phyloP scores from a whole-genome alignment of 768 basidiomycete genomes.

The Steccherinum ochraceum region DNA sequence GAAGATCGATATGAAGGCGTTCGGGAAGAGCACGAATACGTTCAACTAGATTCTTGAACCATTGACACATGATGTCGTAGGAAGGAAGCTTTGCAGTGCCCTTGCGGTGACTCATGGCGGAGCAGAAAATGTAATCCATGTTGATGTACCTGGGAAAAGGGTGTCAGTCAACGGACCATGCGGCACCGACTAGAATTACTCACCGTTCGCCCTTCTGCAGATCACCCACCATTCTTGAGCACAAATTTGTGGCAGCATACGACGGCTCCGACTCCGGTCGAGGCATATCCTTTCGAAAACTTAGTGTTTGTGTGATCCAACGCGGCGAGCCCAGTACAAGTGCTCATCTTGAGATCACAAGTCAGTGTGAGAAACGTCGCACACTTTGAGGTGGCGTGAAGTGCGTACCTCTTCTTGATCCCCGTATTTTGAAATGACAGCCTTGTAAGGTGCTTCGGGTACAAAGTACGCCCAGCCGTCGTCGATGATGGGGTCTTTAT shows the following conservation, averaged over 20 bases:
- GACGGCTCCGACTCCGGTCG: constrained; percentile 12
- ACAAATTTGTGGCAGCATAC: constrained; percentile 19
- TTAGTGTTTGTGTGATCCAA: constrained; percentile 10
- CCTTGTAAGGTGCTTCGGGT: constrained; percentile 15
- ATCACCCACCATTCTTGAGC: constrained; percentile 15
- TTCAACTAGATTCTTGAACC: constrained; percentile 6
- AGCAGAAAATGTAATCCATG: constrained; percentile 17
- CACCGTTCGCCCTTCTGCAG: constrained; percentile 22
- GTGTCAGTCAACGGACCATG: background rate
- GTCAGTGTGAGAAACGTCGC: background rate
- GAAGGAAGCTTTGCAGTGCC: constrained; percentile 2
- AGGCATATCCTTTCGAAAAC: background rate
- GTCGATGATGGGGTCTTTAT: constrained; percentile 16
- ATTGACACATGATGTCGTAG: constrained; percentile 21
- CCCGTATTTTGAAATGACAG: constrained; percentile 8
- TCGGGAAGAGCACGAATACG: constrained; percentile 1
- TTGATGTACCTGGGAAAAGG: constrained; percentile 13
- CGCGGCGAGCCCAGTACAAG: constrained; percentile 13
- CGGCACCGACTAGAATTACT: background rate
- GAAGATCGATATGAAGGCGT: background rate
- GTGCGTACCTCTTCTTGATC: constrained; percentile 17
- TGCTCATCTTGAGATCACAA: constrained; percentile 3
- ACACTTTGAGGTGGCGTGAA: background rate
- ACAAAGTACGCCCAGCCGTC: constrained; percentile 22
- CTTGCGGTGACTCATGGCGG: background rate